phyloP scores from a whole-genome alignment of 148 eudicot genomes.

The Polygonum maritimum region DNA sequence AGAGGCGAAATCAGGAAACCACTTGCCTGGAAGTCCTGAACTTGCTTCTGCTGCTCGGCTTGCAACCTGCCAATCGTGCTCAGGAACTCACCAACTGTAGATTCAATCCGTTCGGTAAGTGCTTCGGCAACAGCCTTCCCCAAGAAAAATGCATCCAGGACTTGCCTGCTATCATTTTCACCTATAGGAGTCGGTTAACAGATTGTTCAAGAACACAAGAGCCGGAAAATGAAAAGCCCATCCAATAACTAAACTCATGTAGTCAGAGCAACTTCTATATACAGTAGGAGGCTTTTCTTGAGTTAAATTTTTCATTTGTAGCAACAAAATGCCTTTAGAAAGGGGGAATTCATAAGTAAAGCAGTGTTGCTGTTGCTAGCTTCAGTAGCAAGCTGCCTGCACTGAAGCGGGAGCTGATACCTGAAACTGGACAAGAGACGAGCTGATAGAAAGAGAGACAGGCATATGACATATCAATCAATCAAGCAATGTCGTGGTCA shows the following conservation, averaged over 20 bases:
- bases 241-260: too few relatives aligned
- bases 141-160: conserved; percentile 96
- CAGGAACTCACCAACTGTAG: conserved; percentile 80
- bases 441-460: not conserved
- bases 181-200: conserved; percentile 33
- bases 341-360: not conserved
- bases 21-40: conserved; percentile 75
- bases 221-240: not conserved
- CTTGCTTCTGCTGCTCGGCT: conserved; percentile 92
- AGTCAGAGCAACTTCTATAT: not conserved
- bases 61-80: conserved; percentile 84
- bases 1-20: not conserved
- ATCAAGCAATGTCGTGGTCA: not conserved
- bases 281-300: not conserved
- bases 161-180: conserved; percentile 54
- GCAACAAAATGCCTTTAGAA: not conserved
- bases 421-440: not conserved
- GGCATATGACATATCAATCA: not conserved
- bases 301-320: not conserved
- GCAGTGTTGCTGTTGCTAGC: not conserved
- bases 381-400: not conserved
- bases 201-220: not conserved
- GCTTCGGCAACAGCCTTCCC: conserved; percentile 95
- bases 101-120: conserved; percentile 74
- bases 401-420: not conserved